Percentiles rank a stretch among this genome's conserved stretches.
Evolutionary conservation across 306 rosid genomes (phyloP).

Genomic region (Dicorynia guianensis): DNA sequence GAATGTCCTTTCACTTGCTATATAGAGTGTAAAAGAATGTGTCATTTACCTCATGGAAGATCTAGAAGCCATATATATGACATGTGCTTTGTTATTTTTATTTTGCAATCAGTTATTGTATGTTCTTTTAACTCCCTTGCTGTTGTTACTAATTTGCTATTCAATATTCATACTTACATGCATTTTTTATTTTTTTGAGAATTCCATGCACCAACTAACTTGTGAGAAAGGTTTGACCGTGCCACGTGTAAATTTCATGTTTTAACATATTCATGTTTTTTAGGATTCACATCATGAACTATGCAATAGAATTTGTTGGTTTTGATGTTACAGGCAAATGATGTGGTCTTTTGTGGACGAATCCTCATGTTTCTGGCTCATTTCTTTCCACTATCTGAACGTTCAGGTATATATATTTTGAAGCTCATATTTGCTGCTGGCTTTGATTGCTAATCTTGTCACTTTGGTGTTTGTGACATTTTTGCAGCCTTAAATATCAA

Average conservation of each 20-base stretch:
- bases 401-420: slow-evolving; percentile 71
- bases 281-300: slow-evolving; percentile 5
- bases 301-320: slow-evolving; percentile 24
- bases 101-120: background rate
- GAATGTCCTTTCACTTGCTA: background rate
- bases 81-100: background rate
- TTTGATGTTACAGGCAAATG: slow-evolving; percentile 73
- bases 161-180: background rate
- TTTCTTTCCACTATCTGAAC: slow-evolving; percentile 94
- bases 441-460: slow-evolving; percentile 38
- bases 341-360: slow-evolving; percentile 96
- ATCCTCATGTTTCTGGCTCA: slow-evolving; percentile 97
- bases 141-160: background rate
- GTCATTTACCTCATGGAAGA: background rate
- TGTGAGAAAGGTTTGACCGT: background rate
- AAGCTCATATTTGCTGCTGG: slow-evolving; percentile 27
- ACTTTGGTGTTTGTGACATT: slow-evolving; percentile 39
- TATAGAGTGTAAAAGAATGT: background rate
- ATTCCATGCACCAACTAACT: background rate
- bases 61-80: background rate
- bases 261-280: slow-evolving; percentile 5
- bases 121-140: background rate
- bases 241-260: background rate
- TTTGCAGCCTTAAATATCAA: slow-evolving; percentile 90
- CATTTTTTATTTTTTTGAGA: background rate